Evolutionary conservation across 495 filamentous ascomycete genomes (phyloP).

Genomic region (Daldinia vernicosa): DNA sequence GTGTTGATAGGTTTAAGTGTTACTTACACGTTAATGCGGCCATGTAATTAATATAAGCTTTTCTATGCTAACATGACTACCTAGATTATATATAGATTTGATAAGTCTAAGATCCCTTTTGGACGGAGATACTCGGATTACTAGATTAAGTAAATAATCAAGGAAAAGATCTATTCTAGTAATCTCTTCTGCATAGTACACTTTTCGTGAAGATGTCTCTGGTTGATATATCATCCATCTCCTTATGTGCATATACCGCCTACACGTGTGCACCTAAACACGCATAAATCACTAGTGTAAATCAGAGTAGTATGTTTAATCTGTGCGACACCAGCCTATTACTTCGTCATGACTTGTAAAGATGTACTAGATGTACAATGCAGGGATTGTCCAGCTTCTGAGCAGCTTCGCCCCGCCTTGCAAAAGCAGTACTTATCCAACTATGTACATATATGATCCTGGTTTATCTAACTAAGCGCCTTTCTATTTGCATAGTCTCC

Average conservation of each 20-base stretch:
- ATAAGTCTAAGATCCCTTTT: background rate
- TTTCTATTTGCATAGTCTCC: conserved; percentile 13
- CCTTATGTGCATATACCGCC: background rate
- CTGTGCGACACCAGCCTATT: conserved; percentile 5
- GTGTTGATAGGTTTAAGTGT: background rate
- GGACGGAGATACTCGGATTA: background rate
- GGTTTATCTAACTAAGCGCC: background rate
- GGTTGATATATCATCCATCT: background rate
- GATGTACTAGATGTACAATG: conserved; percentile 10
- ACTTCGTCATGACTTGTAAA: conserved; percentile 5
- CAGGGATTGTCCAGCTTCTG: conserved; percentile 18
- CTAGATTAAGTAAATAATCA: background rate
- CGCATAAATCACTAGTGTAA: conserved; percentile 4
- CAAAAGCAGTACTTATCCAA: background rate
- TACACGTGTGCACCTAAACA: background rate
- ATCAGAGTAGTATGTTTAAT: background rate
- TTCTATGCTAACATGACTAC: background rate
- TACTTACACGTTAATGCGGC: background rate
- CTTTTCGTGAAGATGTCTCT: too few relatives aligned
- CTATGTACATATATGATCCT: conserved; percentile 1
- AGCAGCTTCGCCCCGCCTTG: conserved; percentile 20
- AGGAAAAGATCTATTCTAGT: background rate
- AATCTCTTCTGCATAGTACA: background rate
- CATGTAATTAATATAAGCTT: conserved; percentile 8
- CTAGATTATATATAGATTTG: background rate